Evolutionary conservation across 345 rosid species (phyloP).

Genomic region (Aethionema arabicum): DNA sequence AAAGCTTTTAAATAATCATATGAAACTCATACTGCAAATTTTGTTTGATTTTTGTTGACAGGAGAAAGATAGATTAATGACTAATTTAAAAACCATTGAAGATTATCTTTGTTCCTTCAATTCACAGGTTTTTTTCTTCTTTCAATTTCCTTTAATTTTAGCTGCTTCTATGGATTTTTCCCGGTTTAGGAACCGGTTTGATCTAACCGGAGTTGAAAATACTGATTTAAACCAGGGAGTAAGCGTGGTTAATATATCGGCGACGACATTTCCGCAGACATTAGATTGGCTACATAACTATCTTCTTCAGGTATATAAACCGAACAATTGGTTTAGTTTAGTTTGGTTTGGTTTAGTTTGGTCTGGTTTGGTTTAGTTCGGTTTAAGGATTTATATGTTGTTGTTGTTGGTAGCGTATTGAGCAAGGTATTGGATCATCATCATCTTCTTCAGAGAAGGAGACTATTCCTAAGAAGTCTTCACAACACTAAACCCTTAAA

Average conservation of each 20-base stretch:
- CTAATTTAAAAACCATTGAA: conserved; percentile 80
- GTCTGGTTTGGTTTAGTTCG: too few relatives aligned
- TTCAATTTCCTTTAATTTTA: neutral
- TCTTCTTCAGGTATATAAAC: conserved; percentile 79
- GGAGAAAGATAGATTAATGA: conserved; percentile 72
- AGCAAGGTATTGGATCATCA: conserved; percentile 68
- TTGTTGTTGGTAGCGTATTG: conserved; percentile 57
- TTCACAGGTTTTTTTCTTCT: conserved; percentile 54
- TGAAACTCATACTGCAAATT: conserved; percentile 9
- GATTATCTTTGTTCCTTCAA: conserved; percentile 86
- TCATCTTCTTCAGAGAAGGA: conserved; percentile 34
- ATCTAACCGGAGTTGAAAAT: too few relatives aligned
- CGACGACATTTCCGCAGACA: conserved; percentile 88
- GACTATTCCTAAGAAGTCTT: conserved; percentile 8
- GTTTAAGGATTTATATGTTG: neutral
- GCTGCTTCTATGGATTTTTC: neutral
- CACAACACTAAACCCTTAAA: neutral
- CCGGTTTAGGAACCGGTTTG: too few relatives aligned
- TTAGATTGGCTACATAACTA: conserved; percentile 77
- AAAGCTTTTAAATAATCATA: neutral
- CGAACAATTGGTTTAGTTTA: too few relatives aligned
- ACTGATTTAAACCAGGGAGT: conserved; percentile 50
- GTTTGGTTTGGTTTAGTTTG: too few relatives aligned
- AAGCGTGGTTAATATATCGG: conserved; percentile 72
- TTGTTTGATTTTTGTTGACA: conserved; percentile 22